Conservation (phyloP, 1,139 yeast genomes). For the Kurtzmaniella natalensis region DNA sequence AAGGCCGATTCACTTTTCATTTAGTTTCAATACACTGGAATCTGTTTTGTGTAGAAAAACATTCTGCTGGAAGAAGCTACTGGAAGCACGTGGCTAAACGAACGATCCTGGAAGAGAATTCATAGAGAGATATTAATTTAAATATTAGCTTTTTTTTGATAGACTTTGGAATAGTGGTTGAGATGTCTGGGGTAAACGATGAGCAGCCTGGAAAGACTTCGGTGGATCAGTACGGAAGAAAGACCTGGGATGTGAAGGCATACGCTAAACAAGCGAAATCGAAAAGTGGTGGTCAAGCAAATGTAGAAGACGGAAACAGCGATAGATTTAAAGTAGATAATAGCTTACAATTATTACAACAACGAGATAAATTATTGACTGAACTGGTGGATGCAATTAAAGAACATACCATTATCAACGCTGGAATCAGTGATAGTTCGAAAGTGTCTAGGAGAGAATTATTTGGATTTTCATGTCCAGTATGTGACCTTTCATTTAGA, state of each 20-base stretch:
- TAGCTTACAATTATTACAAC: slow-evolving; percentile 17
- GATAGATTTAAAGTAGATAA: slow-evolving; percentile 11
- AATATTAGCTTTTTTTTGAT: too few species aligned
- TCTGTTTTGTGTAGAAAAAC: too few species aligned
- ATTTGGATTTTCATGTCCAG: slow-evolving; percentile 80
- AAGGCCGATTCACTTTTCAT: too few species aligned
- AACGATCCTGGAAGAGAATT: too few species aligned
- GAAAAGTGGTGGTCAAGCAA: slow-evolving; percentile 14
- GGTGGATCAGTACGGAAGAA: slow-evolving; percentile 55
- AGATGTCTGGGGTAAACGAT: too few species aligned
- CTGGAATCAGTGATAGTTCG: slow-evolving; percentile 1
- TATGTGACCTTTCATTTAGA: slow-evolving; percentile 73
- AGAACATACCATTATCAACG: slow-evolving; percentile 29
- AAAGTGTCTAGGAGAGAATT: slow-evolving; percentile 43
- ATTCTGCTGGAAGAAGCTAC: too few species aligned
- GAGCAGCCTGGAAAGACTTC: slow-evolving; percentile 14
- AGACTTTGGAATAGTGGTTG: too few species aligned
- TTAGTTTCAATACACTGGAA: too few species aligned
- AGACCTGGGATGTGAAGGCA: slow-evolving; percentile 67
- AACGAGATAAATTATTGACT: slow-evolving; percentile 27
- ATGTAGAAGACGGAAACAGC: slow-evolving; percentile 2
- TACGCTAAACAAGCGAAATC: slow-evolving; percentile 47
- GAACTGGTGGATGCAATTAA: slow-evolving; percentile 33
- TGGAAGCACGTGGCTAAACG: too few species aligned
- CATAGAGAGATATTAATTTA: too few species aligned